Conservation (phyloP, 2,329 filamentous ascomycete genomes). For the Calonectria crousiana region DNA sequence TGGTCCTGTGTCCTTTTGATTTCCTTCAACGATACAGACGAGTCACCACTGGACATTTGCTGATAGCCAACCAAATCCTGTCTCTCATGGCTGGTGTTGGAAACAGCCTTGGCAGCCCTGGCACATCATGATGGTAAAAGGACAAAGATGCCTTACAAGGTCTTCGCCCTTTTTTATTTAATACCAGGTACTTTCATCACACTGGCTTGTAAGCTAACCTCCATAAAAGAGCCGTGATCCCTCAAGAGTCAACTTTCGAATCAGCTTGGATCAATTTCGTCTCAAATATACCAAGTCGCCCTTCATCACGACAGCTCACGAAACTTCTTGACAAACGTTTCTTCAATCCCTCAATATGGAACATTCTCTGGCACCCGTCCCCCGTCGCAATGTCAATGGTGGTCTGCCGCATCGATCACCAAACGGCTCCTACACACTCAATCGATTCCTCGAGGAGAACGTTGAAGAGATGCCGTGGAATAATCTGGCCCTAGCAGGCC, state of each 20-base stretch:
- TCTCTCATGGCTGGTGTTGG: not conserved
- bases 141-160: not conserved
- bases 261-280: not conserved
- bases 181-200: not conserved
- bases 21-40: not conserved
- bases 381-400: not conserved
- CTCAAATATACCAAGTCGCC: too few species aligned
- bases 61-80: not conserved
- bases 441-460: not conserved
- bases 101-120: not conserved
- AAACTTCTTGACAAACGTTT: not conserved
- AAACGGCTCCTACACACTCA: not conserved
- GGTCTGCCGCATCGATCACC: not conserved
- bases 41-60: not conserved
- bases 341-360: not conserved
- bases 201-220: not conserved
- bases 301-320: too few species aligned
- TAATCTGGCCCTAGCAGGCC: not conserved
- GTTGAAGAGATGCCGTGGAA: not conserved
- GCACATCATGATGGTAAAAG: not conserved
- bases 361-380: not conserved
- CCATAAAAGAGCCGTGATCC: not conserved
- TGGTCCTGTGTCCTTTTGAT: not conserved
- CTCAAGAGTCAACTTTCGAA: not conserved
- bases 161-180: not conserved